Base-by-base conservation (phyloP, 176 grass and related monocot species). In the Luzula sylvatica region DNA sequence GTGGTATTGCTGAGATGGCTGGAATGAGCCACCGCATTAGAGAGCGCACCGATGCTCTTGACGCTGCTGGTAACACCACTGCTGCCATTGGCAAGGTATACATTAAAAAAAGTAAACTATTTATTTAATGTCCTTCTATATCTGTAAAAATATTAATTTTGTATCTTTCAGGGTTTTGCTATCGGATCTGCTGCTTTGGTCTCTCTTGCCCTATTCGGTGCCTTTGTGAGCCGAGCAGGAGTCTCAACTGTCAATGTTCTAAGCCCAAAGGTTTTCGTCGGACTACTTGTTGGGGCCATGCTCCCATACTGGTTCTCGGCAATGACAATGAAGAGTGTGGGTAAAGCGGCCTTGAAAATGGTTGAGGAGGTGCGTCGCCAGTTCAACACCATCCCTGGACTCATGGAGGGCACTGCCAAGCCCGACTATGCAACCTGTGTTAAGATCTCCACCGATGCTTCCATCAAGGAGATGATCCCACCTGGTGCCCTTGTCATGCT, bases 251-350 rank as follows among this genome's bases (percentile, higher is more conserved):
- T 93, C 2, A 77, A 86, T 65, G 87, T 93, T 52, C 87, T 86
- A 8, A 82, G 77, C 20, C 87, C 87, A 2, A 93, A 86, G 74
- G 87, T 93, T 18, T 93, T 93, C 61, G 86, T 93, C 55, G 87
- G 87, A 18, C 57, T 93, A 39, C 56, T 93, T 42, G 87, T 93
- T 18, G 87, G 87, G 56, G 87, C 87, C 71, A 93, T 93, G 87
- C 87, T 93, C 53, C 87, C 87, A 0, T 93, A 93, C 81, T 86
- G 87, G 87, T 93, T 86, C 77, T 86, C 87, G 55, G 87, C 87
- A 35, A 93, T 93, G 87, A 86, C 81, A 26, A 86, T 93, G 87
- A 93, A 93, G 73, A 93, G 87, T 72, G 87, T 93, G 32, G 81
- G 87, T 58, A 86, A 65, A 26, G 81, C 87, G 20, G 87, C 87